Evolutionary conservation across 805 yeast species (phyloP).

Genomic region (Kodamaea neixiangensis): DNA sequence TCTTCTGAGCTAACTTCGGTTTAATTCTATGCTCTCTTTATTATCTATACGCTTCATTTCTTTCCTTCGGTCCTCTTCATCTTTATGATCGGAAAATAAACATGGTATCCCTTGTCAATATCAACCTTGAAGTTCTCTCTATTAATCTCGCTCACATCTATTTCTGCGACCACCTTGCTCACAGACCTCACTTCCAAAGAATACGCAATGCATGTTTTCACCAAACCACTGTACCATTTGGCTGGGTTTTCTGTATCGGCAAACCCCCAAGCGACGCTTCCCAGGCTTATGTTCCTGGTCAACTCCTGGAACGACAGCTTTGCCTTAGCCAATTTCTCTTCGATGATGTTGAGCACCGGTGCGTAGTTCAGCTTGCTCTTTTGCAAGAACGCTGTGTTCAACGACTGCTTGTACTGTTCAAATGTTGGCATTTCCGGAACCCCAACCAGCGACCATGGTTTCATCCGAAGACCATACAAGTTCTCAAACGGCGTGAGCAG

Average conservation of each 20-base stretch:
- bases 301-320: constrained; percentile 1
- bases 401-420: constrained; percentile 32
- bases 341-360: constrained; percentile 12
- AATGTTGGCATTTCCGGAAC: constrained; percentile 66
- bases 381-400: constrained; percentile 11
- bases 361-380: constrained; percentile 7
- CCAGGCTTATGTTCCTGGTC: constrained; percentile 2
- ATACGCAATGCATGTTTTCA: constrained; percentile 18
- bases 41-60: background rate
- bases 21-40: background rate
- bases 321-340: constrained; percentile 11
- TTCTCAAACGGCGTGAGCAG: constrained; percentile 23
- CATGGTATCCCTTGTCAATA: constrained; percentile 21
- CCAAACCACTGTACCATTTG: constrained; percentile 22
- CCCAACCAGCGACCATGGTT: constrained; percentile 78
- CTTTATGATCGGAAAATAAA: constrained; percentile 26
- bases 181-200: constrained; percentile 17
- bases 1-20: background rate
- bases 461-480: constrained; percentile 57
- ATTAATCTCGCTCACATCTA: constrained; percentile 4
- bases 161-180: constrained; percentile 9
- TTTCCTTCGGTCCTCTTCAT: constrained; percentile 2
- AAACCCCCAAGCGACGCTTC: constrained; percentile 6
- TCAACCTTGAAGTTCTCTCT: constrained; percentile 11
- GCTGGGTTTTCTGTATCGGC: constrained; percentile 6